phyloP scores from a whole-genome alignment of 1,139 yeast genomes.

The Debaryomyces sp. region DNA sequence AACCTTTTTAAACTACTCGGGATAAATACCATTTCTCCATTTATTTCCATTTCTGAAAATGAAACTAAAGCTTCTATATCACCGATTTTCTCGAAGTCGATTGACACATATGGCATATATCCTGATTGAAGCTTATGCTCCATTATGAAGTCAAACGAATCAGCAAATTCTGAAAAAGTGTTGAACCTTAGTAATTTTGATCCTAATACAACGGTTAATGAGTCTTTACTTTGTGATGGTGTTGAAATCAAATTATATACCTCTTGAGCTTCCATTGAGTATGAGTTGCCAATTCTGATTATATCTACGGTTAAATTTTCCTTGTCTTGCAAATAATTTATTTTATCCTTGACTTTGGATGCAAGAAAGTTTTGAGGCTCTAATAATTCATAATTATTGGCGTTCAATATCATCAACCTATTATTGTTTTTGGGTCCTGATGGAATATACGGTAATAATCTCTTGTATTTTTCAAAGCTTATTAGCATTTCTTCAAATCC shows the following conservation, averaged over 20 bases:
- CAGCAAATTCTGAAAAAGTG: constrained; percentile 20
- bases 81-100: constrained; percentile 23
- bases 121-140: constrained; percentile 18
- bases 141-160: constrained; percentile 18
- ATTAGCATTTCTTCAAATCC: constrained; percentile 28
- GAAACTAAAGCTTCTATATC: constrained; percentile 22
- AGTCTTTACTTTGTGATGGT: constrained; percentile 8
- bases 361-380: constrained; percentile 6
- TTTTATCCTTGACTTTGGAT: neutral
- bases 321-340: neutral
- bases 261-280: constrained; percentile 21
- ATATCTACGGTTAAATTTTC: constrained; percentile 27
- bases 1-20: neutral
- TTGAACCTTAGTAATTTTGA: constrained; percentile 23
- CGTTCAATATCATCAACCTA: constrained; percentile 30
- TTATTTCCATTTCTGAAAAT: constrained; percentile 26
- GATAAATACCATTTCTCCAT: constrained; percentile 22
- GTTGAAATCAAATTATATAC: constrained; percentile 16
- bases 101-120: constrained; percentile 22
- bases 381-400: constrained; percentile 19
- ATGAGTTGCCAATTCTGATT: constrained; percentile 26
- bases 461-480: constrained; percentile 33
- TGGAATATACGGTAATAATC: constrained; percentile 33
- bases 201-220: constrained; percentile 18
- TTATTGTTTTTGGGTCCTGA: constrained; percentile 22